Evolutionary conservation across 805 yeast genomes (phyloP).

Genomic region (Yamadazyma scolyti): DNA sequence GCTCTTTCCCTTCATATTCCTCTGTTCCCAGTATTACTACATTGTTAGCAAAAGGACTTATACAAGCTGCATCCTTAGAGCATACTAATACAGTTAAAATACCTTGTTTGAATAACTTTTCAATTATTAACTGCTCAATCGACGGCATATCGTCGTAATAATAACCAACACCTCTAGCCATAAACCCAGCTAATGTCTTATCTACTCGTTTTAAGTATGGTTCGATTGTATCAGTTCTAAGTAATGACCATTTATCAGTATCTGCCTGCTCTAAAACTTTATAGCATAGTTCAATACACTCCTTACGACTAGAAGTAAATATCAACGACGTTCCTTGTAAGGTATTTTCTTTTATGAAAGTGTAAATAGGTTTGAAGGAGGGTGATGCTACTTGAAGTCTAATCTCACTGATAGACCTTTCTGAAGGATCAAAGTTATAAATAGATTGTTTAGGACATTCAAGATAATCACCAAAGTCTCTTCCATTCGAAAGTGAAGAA

Average conservation of each 20-base stretch:
- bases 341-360: conserved; percentile 28
- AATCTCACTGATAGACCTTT: conserved; percentile 58
- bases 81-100: conserved; percentile 57
- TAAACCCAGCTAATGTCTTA: conserved; percentile 34
- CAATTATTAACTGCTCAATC: conserved; percentile 53
- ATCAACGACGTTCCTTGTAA: conserved; percentile 7
- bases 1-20: conserved; percentile 68
- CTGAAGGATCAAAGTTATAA: conserved; percentile 68
- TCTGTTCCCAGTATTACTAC: conserved; percentile 72
- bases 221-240: conserved; percentile 36
- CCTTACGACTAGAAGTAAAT: conserved; percentile 8
- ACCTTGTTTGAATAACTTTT: conserved; percentile 47
- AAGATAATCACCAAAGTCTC: conserved; percentile 84
- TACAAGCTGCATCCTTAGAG: conserved; percentile 51
- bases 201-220: conserved; percentile 49
- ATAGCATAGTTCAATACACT: conserved; percentile 5
- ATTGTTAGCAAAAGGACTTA: conserved; percentile 47
- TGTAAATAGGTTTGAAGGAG: conserved; percentile 44
- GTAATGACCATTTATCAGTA: conserved; percentile 34
- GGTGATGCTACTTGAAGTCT: conserved; percentile 47
- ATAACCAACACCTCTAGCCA: conserved; percentile 62
- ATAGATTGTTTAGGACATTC: conserved; percentile 60
- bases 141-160: conserved; percentile 54
- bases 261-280: conserved; percentile 42
- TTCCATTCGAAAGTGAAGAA: conserved; percentile 66